Base-by-base conservation (phyloP, 495 filamentous ascomycete species). In the Emericellopsis terricola region DNA sequence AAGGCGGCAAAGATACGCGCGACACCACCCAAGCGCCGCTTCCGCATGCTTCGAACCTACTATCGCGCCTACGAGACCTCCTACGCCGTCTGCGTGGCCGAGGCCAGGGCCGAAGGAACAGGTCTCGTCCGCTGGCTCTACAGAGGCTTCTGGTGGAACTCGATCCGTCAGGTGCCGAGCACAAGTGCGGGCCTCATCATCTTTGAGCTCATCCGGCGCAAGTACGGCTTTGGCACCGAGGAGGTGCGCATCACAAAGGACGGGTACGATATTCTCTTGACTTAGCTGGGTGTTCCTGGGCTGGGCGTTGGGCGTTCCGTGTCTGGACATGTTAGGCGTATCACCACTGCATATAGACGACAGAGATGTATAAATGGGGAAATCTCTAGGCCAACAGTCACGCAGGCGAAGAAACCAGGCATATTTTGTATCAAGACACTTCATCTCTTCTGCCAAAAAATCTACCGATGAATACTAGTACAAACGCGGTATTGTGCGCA, bases 181-280 rank as follows among this genome's bases (percentile, higher is more conserved):
- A 91, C 85, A 3, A 85, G 79, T 44, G 84, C 85, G 1, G 85
- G 83, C 0, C 50, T 94, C 36, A 78, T 94, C 40, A 83, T 89
- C 30, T 94, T 94, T 49, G 85, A 94, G 51, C 40, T 94, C 21
- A 73, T 92, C 15, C 62, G 85, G 41, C 65, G 85, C 34, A 78
- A 79, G 51, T 91, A 85, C 53, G 77, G 77, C 6, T 63, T 56
- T 36, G 58, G 72, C 3, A 67, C 64, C 10, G 78, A 84, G 33
- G 74, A 73, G 40, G 73, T 65, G 9, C 41, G 56, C 8, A 62
- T 65, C 17, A 59, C 55, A 17, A 48, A 43, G 43, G 78, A 83
- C 41, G 76, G 79, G 16, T 81, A 79, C 42, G 71, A 82, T 48
- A 84, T 89, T 47, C 51, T 85, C 26, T 52, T 85, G 21, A 50